phyloP scores from a whole-genome alignment of 2,329 filamentous ascomycete species.

The Botrytis byssoidea region DNA sequence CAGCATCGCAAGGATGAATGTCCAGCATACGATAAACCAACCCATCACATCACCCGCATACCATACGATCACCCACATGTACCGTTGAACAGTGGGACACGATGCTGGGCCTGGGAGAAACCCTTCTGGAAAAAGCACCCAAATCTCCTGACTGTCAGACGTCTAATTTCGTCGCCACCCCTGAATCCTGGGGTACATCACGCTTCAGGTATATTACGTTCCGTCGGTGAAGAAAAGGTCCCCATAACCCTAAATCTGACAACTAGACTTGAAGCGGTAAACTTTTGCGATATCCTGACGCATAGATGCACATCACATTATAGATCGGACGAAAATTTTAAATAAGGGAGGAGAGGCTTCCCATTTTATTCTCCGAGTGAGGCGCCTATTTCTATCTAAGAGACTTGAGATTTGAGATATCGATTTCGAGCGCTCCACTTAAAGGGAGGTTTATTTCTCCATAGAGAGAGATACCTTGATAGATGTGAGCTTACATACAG shows the following conservation, averaged over 20 bases:
- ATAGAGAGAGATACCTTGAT: not conserved
- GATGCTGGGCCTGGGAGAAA: not conserved
- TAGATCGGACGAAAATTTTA: not conserved
- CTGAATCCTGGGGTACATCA: not conserved
- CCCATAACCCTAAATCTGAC: not conserved
- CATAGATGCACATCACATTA: not conserved
- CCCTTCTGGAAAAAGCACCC: not conserved
- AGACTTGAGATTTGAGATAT: not conserved
- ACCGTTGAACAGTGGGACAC: slow-evolving; percentile 6
- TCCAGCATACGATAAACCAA: not conserved
- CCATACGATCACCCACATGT: slow-evolving; percentile 11
- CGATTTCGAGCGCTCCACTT: not conserved
- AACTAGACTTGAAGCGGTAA: not conserved
- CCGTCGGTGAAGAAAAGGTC: not conserved
- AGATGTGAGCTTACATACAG: not conserved
- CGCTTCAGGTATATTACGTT: not conserved
- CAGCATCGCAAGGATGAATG: not conserved
- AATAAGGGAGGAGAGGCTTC: not conserved
- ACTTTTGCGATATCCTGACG: not conserved
- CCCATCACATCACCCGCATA: slow-evolving; percentile 5
- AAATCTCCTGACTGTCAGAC: not conserved
- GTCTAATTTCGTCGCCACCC: slow-evolving; percentile 6
- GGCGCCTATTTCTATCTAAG: not conserved
- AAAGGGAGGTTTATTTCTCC: not conserved
- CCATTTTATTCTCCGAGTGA: slow-evolving; percentile 10